Conservation (phyloP, 139 green algal species). For the Raphidocelis subcapitata region DNA sequence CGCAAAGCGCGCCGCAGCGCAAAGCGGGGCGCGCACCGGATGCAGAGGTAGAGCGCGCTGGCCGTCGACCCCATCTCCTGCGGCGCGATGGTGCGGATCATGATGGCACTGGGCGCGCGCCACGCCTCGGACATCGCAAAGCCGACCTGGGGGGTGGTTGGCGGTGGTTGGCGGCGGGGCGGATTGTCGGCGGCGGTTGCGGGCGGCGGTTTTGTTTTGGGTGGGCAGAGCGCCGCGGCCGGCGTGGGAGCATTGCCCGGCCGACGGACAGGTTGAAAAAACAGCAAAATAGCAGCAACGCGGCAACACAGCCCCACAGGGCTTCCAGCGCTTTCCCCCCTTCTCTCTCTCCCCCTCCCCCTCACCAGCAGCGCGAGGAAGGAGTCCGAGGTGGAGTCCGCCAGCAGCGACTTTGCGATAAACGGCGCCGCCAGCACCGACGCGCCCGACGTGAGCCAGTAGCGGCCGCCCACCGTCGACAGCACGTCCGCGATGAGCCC, state of each 20-base stretch:
- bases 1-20: no score
- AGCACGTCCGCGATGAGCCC: constrained; percentile 80
- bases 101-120: constrained; percentile 80
- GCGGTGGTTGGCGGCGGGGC: no score
- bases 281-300: no score
- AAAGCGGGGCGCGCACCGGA: constrained; percentile 36
- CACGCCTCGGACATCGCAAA: constrained; percentile 84
- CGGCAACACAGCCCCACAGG: no score
- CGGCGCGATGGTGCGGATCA: constrained; percentile 35
- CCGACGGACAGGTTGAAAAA: no score
- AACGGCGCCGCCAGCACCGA: constrained; percentile 67
- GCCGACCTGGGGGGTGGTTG: constrained; percentile 49
- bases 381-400: constrained; percentile 56
- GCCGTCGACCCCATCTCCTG: constrained; percentile 67
- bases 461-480: constrained; percentile 42
- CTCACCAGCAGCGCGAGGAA: constrained; percentile 68
- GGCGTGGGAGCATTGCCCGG: no score
- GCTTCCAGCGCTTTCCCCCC: no score
- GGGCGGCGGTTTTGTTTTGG: no score
- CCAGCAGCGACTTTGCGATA: constrained; percentile 66
- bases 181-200: no score
- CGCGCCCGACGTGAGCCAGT: constrained; percentile 65
- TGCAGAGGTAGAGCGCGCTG: constrained; percentile 77
- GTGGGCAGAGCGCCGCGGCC: no score
- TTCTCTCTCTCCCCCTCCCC: no score